A percentile compares a stretch with the other conserved stretches of the same genome.
Evolutionary conservation across 2,329 filamentous ascomycete species (phyloP).

Genomic region (Cyclaneusma minus): DNA sequence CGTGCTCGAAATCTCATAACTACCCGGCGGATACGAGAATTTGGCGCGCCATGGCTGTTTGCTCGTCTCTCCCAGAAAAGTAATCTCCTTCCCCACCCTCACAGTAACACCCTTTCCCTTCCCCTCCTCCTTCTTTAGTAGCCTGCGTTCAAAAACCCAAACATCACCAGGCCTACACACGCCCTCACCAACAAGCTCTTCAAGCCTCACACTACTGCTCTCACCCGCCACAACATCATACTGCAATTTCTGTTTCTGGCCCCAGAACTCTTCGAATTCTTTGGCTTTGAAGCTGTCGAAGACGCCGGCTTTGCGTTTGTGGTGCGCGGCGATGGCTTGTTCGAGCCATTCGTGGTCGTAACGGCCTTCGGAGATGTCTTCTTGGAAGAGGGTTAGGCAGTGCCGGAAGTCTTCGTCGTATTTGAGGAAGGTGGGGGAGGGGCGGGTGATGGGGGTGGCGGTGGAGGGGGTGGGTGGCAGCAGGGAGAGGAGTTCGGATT

Average conservation of each 20-base stretch:
- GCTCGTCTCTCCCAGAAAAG: too few relatives aligned
- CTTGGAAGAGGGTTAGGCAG: constrained; percentile 36
- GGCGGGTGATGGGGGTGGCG: constrained; percentile 15
- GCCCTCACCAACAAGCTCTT: constrained; percentile 2
- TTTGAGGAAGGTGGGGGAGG: constrained; percentile 22
- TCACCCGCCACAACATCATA: constrained; percentile 22
- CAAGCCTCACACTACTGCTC: constrained; percentile 11
- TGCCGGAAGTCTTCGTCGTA: constrained; percentile 33
- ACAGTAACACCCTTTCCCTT: too few relatives aligned
- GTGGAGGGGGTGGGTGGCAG: constrained; percentile 26
- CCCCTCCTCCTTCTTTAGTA: too few relatives aligned
- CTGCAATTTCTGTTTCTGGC: constrained; percentile 30
- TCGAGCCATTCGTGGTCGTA: constrained; percentile 40
- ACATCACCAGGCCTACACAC: too few relatives aligned
- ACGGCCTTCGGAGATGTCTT: constrained; percentile 36
- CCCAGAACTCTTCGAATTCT: constrained; percentile 41
- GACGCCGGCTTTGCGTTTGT: constrained; percentile 32
- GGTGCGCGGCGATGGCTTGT: constrained; percentile 34
- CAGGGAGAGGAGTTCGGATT: constrained; percentile 21
- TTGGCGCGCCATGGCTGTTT: constrained; percentile 12
- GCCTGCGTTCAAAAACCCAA: too few relatives aligned
- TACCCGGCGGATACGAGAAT: constrained; percentile 13
- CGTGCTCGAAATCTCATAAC: too few relatives aligned
- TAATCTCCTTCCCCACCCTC: too few relatives aligned
- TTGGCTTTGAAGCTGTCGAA: constrained; percentile 40